These are phyloP conservation scores for Coemansia sp. DNA, from an alignment of 192 early-diverging fungal species.

Conservation along the genomic window DNA sequence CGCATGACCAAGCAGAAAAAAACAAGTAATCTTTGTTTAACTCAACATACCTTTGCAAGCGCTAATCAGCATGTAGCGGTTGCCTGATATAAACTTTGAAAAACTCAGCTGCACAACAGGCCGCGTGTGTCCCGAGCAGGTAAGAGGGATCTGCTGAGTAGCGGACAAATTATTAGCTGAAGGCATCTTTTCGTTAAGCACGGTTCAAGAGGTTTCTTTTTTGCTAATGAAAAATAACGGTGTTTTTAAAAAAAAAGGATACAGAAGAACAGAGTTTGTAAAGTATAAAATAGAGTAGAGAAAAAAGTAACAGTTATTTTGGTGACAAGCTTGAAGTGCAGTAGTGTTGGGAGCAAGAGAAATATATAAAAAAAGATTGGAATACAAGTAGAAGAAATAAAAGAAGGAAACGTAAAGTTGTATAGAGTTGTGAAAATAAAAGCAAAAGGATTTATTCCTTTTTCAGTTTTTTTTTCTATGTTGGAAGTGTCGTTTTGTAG, in stretches of 20 bases:
- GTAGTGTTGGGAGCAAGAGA: background rate
- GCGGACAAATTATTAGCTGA: constrained; percentile 23
- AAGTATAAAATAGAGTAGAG: background rate
- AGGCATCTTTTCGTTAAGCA: constrained; percentile 14
- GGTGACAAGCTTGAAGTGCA: background rate
- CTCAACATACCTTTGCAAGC: constrained; percentile 73
- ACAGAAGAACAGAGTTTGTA: background rate
- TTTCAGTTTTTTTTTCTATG: background rate
- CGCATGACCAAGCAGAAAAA: too few species aligned
- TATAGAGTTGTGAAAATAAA: background rate
- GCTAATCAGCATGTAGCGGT: constrained; percentile 76
- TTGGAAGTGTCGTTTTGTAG: background rate
- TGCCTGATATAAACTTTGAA: constrained; percentile 69
- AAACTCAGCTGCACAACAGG: constrained; percentile 88
- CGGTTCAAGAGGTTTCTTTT: too few species aligned
- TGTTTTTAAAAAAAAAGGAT: background rate
- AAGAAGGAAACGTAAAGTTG: background rate
- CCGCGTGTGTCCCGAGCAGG: constrained; percentile 87
- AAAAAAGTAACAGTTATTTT: constrained; percentile 1
- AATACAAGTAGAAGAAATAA: constrained; percentile 1
- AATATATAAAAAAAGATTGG: constrained; percentile 5
- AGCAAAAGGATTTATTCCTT: background rate
- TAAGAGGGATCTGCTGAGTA: constrained; percentile 68
- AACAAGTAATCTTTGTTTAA: too few species aligned
- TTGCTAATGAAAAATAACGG: too few species aligned